Conservation (phyloP, 148 eudicot genomes). For the Dianthus caryophyllus region DNA sequence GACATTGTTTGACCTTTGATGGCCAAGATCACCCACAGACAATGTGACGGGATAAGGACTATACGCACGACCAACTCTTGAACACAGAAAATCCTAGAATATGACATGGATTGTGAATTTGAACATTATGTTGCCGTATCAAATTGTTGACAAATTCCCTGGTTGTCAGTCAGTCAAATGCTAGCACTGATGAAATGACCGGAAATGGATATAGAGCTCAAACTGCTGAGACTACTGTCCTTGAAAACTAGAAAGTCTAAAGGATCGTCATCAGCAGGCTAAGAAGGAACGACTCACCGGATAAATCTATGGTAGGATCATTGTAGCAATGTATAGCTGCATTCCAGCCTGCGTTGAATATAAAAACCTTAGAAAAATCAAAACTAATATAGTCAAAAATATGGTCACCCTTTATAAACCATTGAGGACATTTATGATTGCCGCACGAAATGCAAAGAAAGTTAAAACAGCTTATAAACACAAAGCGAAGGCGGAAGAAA, state of each 20-base stretch:
- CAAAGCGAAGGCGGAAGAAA: not conserved
- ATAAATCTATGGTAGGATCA: slow-evolving; percentile 54
- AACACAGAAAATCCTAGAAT: not conserved
- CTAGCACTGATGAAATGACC: not conserved
- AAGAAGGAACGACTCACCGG: slow-evolving; percentile 43
- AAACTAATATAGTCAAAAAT: not conserved
- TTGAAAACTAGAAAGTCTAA: not conserved
- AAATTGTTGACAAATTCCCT: not conserved
- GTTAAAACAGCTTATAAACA: not conserved
- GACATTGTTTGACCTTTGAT: too few relatives aligned
- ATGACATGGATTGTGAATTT: too few relatives aligned
- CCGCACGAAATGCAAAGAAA: not conserved
- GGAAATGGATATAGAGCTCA: not conserved
- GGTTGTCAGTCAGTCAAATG: not conserved
- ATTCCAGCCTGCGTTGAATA: slow-evolving; percentile 53
- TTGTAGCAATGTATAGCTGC: slow-evolving; percentile 53
- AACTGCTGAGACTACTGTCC: not conserved
- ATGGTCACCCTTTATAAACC: not conserved
- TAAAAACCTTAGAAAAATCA: slow-evolving; percentile 5
- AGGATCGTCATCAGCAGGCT: not conserved
- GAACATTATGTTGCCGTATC: not conserved
- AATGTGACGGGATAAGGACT: not conserved
- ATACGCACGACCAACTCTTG: not conserved
- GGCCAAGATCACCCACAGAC: too few relatives aligned
- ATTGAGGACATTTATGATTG: not conserved